These are phyloP conservation scores for Phytophthora cactorum DNA, from an alignment of 352 stramenopile species.

Conservation along the genomic window DNA sequence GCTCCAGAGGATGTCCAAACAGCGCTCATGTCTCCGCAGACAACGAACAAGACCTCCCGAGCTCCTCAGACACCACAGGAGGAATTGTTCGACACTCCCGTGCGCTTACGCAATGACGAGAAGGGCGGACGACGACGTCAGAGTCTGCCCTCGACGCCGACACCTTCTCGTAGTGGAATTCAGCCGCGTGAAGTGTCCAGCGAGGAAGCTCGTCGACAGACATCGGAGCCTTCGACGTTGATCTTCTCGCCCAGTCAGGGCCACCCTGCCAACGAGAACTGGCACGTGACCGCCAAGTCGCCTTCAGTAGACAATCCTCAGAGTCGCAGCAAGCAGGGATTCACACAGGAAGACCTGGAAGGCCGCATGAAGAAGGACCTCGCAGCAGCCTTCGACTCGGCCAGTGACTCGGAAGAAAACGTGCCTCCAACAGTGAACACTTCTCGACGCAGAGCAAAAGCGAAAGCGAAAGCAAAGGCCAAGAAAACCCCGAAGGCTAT, in stretches of 20 bases:
- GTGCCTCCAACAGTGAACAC: constrained; percentile 23
- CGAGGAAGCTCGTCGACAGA: constrained; percentile 38
- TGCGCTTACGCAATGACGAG: constrained; percentile 45
- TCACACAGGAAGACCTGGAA: constrained; percentile 68
- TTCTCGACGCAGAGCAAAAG: constrained; percentile 32
- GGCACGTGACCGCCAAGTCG: constrained; percentile 69
- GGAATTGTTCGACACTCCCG: constrained; percentile 46
- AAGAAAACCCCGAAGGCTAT: constrained; percentile 2
- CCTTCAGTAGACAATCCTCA: constrained; percentile 45
- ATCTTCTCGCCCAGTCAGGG: constrained; percentile 66
- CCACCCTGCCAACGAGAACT: constrained; percentile 32
- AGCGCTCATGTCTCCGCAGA: constrained; percentile 18
- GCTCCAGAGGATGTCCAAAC: constrained; percentile 14
- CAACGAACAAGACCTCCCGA: constrained; percentile 4
- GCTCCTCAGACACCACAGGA: constrained; percentile 40
- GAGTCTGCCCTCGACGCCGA: constrained; percentile 57
- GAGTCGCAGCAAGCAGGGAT: constrained; percentile 28
- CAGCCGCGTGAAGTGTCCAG: constrained; percentile 42
- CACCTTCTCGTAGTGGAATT: constrained; percentile 39
- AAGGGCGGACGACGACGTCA: constrained; percentile 43
- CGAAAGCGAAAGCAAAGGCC: constrained; percentile 29
- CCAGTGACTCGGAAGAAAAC: constrained; percentile 33
- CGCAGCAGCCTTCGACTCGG: constrained; percentile 47
- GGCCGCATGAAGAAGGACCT: constrained; percentile 70
- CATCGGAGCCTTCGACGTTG: constrained; percentile 35